phyloP scores from a whole-genome alignment of 2,329 filamentous ascomycete species.

The Alternaria panax region DNA sequence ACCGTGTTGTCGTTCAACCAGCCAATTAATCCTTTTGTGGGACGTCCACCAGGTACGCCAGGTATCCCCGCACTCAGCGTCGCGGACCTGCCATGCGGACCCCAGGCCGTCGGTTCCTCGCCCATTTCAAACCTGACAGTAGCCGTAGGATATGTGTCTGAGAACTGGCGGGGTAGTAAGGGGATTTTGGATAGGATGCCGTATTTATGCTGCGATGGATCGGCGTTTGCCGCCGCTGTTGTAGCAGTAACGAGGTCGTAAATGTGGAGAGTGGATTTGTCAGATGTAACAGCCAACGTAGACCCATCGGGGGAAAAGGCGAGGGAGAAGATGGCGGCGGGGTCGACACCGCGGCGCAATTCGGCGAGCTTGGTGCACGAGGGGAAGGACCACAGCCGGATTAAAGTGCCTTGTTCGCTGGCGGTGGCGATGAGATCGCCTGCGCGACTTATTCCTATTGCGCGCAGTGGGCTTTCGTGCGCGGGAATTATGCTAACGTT shows the following conservation, averaged over 20 bases:
- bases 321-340: conserved; percentile 84
- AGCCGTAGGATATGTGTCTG: conserved; percentile 86
- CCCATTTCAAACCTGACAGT: conserved; percentile 83
- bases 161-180: conserved; percentile 84
- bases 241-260: conserved; percentile 74
- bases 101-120: conserved; percentile 65
- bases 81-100: conserved; percentile 38
- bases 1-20: conserved; percentile 80
- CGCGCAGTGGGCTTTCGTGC: conserved; percentile 79
- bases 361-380: conserved; percentile 85
- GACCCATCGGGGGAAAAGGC: conserved; percentile 83
- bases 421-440: conserved; percentile 86
- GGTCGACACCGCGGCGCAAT: conserved; percentile 86
- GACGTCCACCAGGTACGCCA: conserved; percentile 62
- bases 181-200: conserved; percentile 84
- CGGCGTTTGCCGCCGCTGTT: conserved; percentile 9
- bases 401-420: conserved; percentile 89
- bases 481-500: conserved; percentile 95
- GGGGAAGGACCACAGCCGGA: conserved; percentile 82
- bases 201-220: conserved; percentile 67
- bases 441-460: conserved; percentile 80
- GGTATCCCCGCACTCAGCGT: conserved; percentile 58
- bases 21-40: conserved; percentile 83
- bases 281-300: conserved; percentile 88
- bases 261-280: conserved; percentile 94